Evolutionary conservation across 306 rosid species (phyloP).

Genomic region (Corylus heterophylla): DNA sequence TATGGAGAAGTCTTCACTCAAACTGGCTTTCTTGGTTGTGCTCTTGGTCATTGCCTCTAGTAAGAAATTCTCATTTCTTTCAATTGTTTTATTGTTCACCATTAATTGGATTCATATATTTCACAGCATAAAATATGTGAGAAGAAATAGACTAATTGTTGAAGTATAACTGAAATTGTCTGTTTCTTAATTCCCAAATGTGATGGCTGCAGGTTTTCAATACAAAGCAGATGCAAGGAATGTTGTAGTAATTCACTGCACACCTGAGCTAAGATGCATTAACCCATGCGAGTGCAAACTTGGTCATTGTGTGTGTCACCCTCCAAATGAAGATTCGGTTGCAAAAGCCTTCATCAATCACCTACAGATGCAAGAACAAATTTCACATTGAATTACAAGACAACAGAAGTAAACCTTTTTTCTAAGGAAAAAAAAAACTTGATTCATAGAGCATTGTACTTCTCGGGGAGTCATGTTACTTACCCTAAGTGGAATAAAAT

Average conservation of each 20-base stretch:
- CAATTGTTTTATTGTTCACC: no score
- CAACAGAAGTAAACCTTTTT: no score
- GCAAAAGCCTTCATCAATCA: background rate
- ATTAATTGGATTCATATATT: no score
- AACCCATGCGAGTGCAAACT: background rate
- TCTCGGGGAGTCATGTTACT: background rate
- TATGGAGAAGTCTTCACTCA: background rate
- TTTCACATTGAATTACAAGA: no score
- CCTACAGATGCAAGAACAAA: background rate
- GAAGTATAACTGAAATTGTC: no score
- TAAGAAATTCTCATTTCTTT: background rate
- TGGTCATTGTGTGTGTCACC: background rate
- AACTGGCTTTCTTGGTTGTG: background rate
- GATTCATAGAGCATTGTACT: background rate
- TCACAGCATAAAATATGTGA: no score
- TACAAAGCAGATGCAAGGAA: background rate
- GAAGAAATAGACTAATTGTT: no score
- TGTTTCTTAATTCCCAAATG: no score
- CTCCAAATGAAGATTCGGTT: background rate
- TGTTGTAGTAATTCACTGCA: background rate
- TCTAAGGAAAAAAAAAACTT: no score
- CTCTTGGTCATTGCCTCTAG: background rate
- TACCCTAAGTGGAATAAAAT: no score
- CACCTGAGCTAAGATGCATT: background rate
- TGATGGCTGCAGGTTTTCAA: background rate